These are phyloP conservation scores for Boletellus deceptivus DNA, from an alignment of 1,284 basidiomycete genomes.

Conservation along the genomic window DNA sequence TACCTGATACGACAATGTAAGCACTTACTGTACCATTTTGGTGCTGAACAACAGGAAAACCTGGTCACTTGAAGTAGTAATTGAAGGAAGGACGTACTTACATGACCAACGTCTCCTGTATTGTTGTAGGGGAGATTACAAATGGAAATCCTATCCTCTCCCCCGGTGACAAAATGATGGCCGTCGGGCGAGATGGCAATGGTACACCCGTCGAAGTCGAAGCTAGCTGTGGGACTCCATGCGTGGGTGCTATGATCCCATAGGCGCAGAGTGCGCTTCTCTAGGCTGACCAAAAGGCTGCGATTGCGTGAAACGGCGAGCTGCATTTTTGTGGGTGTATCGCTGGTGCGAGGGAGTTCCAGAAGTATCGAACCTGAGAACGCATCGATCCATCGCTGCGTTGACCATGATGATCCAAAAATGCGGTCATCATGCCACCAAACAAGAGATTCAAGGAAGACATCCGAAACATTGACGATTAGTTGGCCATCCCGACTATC, in stretches of 20 bases:
- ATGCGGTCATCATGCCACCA: slow-evolving; percentile 21
- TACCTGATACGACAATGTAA: not conserved
- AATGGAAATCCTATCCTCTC: slow-evolving; percentile 15
- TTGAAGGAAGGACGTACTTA: not conserved
- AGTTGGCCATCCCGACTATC: slow-evolving; percentile 11
- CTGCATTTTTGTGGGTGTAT: not conserved
- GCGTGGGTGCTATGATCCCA: slow-evolving; percentile 10
- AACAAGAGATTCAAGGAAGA: slow-evolving; percentile 17
- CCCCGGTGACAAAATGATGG: slow-evolving; percentile 9
- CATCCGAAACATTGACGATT: slow-evolving; percentile 8
- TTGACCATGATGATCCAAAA: slow-evolving; percentile 11
- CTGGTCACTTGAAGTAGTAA: not conserved
- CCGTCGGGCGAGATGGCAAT: slow-evolving; percentile 12
- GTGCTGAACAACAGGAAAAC: not conserved
- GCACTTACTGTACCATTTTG: slow-evolving; percentile 7
- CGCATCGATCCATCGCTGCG: slow-evolving; percentile 13
- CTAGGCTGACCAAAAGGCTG: slow-evolving; percentile 4
- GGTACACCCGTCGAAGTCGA: slow-evolving; percentile 6
- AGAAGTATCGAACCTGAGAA: slow-evolving; percentile 10
- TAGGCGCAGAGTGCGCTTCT: slow-evolving; percentile 4
- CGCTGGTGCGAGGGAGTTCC: slow-evolving; percentile 7
- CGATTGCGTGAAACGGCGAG: slow-evolving; percentile 15
- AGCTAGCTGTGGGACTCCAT: slow-evolving; percentile 2
- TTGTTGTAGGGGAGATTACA: slow-evolving; percentile 6
- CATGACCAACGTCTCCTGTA: not conserved